A percentile compares a stretch with the other conserved stretches of the same genome.
Conservation (phyloP, 495 filamentous ascomycete genomes). For the Pyrenula massariospora region DNA sequence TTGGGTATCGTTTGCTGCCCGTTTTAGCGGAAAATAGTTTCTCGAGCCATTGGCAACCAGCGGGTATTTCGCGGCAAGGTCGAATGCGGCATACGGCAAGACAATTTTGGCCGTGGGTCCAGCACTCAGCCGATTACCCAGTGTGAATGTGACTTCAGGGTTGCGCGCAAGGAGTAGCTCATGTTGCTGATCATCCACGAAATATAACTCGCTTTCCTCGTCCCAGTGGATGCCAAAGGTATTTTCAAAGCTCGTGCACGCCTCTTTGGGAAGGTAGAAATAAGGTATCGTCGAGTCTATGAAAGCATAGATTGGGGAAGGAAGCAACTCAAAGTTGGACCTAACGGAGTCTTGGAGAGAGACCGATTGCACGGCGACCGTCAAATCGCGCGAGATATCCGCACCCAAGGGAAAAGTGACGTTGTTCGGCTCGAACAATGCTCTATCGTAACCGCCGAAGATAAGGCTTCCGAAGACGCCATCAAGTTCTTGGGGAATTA, state of each 20-base stretch:
- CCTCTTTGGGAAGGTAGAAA: conserved; percentile 41
- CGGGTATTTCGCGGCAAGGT: conserved; percentile 27
- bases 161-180: conserved; percentile 28
- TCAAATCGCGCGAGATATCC: conserved; percentile 35
- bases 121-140: conserved; percentile 27
- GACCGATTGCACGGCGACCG: conserved; percentile 36
- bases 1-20: conserved; percentile 34
- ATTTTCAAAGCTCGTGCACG: conserved; percentile 39
- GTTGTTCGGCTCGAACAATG: conserved; percentile 42
- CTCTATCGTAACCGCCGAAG: conserved; percentile 48
- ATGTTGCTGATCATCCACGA: conserved; percentile 33
- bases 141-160: conserved; percentile 32
- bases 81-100: conserved; percentile 42
- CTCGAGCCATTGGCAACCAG: conserved; percentile 22
- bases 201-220: conserved; percentile 29
- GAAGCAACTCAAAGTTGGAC: conserved; percentile 7
- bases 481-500: conserved; percentile 24
- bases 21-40: conserved; percentile 41
- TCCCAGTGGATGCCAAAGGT: conserved; percentile 39
- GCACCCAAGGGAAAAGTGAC: conserved; percentile 42
- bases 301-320: conserved; percentile 14
- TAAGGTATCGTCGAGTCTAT: conserved; percentile 44
- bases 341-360: conserved; percentile 9
- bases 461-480: conserved; percentile 38
- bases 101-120: conserved; percentile 32